Percentiles rank a stretch among this genome's conserved stretches.
Conservation (phyloP, 2,329 filamentous ascomycete species). For the Paramyrothecium sp. region DNA sequence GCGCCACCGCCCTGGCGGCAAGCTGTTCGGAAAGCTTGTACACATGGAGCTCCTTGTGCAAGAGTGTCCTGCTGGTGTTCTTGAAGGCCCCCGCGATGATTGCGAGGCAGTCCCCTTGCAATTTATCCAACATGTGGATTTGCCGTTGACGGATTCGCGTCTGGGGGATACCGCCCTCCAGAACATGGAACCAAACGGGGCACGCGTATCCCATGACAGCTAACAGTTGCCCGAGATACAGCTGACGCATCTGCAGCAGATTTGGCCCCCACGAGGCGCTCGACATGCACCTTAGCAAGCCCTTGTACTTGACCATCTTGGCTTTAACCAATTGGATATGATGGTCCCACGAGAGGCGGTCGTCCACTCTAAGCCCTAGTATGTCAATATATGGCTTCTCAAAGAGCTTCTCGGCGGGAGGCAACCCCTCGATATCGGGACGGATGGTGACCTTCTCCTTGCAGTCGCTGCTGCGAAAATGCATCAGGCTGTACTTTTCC, state of each 20-base stretch:
- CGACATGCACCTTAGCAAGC: constrained; percentile 4
- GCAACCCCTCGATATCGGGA: neutral
- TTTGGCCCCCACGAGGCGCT: constrained; percentile 4
- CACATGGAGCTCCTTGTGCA: constrained; percentile 9
- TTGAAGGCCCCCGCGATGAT: constrained; percentile 3
- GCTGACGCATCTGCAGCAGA: constrained; percentile 1
- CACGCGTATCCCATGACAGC: constrained; percentile 8
- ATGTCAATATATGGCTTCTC: neutral
- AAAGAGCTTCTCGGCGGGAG: neutral
- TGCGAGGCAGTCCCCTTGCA: constrained; percentile 4
- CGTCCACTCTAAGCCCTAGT: neutral
- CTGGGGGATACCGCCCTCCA: neutral
- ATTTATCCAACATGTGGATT: neutral
- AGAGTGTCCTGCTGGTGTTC: neutral
- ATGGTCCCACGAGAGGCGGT: neutral
- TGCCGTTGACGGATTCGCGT: neutral
- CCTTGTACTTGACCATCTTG: constrained; percentile 1
- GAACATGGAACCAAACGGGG: constrained; percentile 8
- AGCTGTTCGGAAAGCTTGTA: constrained; percentile 1
- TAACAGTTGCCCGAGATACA: constrained; percentile 7
- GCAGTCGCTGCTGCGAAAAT: constrained; percentile 1
- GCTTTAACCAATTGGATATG: neutral
- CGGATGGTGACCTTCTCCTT: neutral
- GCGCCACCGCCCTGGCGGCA: neutral
- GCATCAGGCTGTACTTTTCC: constrained; percentile 9